Conservation (phyloP, 306 rosid genomes). For the Delonix regia region DNA sequence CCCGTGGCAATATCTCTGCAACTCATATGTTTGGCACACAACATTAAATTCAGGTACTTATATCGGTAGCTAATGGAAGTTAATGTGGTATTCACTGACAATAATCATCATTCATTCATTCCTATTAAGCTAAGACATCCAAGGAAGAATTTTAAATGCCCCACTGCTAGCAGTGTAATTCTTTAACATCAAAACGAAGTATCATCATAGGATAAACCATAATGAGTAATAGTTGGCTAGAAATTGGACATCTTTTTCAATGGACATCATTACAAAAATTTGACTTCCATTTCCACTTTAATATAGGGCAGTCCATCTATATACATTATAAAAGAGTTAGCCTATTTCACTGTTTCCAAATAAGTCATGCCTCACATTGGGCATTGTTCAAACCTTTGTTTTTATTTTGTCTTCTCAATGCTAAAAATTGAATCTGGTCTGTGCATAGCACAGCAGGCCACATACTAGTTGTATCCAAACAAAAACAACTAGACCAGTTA, state of each 20-base stretch:
- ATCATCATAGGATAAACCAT: constrained; percentile 15
- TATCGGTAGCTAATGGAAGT: constrained; percentile 20
- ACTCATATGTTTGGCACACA: constrained; percentile 32
- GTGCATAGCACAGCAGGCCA: not conserved
- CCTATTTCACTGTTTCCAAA: not conserved
- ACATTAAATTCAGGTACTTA: constrained; percentile 28
- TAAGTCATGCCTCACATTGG: not conserved
- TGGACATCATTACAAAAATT: constrained; percentile 9
- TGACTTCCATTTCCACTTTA: constrained; percentile 12
- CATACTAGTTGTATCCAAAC: not conserved
- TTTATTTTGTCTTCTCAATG: not conserved
- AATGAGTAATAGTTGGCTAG: constrained; percentile 4
- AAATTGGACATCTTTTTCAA: constrained; percentile 25
- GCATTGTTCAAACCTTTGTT: not conserved
- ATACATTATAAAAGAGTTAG: not conserved
- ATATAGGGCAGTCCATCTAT: not conserved
- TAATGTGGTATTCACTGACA: constrained; percentile 9
- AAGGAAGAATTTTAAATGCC: constrained; percentile 27
- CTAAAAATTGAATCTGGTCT: not conserved
- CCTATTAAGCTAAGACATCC: constrained; percentile 19
- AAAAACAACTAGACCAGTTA: constrained; percentile 15
- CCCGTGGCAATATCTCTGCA: constrained; percentile 69
- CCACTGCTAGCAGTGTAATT: constrained; percentile 2
- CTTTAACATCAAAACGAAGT: constrained; percentile 21
- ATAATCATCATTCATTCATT: not conserved